phyloP scores from a whole-genome alignment of 2,329 filamentous ascomycete genomes.

The Remersonia thermophila region DNA sequence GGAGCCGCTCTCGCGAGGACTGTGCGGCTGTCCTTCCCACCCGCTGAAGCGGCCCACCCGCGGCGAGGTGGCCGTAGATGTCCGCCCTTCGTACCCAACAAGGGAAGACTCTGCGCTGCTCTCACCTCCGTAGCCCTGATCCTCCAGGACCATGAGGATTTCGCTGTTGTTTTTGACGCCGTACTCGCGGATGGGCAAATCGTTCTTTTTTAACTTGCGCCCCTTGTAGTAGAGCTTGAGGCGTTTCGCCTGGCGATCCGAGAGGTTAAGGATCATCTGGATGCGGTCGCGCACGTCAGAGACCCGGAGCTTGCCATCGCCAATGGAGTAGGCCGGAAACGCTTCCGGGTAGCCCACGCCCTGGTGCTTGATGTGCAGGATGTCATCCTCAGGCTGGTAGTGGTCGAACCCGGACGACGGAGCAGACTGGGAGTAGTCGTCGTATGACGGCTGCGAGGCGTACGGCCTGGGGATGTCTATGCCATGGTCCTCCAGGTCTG shows the following conservation, averaged over 20 bases:
- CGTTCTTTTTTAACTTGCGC: slow-evolving; percentile 49
- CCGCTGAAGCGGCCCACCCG: slow-evolving; percentile 3
- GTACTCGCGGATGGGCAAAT: slow-evolving; percentile 44
- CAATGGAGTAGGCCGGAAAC: slow-evolving; percentile 65
- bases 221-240: slow-evolving; percentile 67
- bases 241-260: slow-evolving; percentile 35
- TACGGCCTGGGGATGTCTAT: slow-evolving; percentile 21
- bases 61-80: slow-evolving; percentile 1
- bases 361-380: slow-evolving; percentile 58
- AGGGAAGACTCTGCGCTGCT: slow-evolving; percentile 20
- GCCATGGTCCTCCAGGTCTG: slow-evolving; percentile 46
- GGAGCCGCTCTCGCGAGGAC: slow-evolving; percentile 32
- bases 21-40: slow-evolving; percentile 12
- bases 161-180: slow-evolving; percentile 52
- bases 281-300: slow-evolving; percentile 55
- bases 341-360: slow-evolving; percentile 54
- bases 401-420: slow-evolving; percentile 21
- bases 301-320: slow-evolving; percentile 57
- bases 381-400: slow-evolving; percentile 39
- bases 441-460: slow-evolving; percentile 2
- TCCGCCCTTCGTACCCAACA: slow-evolving; percentile 23
- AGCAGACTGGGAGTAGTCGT: slow-evolving; percentile 13
- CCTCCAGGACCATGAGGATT: slow-evolving; percentile 43
- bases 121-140: slow-evolving; percentile 20
- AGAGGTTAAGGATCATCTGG: slow-evolving; percentile 51